A percentile compares a stretch with the other conserved stretches of the same genome.
phyloP scores from a whole-genome alignment of 225 moss, liverwort and hornwort genomes.

The Straminergon stramineum region DNA sequence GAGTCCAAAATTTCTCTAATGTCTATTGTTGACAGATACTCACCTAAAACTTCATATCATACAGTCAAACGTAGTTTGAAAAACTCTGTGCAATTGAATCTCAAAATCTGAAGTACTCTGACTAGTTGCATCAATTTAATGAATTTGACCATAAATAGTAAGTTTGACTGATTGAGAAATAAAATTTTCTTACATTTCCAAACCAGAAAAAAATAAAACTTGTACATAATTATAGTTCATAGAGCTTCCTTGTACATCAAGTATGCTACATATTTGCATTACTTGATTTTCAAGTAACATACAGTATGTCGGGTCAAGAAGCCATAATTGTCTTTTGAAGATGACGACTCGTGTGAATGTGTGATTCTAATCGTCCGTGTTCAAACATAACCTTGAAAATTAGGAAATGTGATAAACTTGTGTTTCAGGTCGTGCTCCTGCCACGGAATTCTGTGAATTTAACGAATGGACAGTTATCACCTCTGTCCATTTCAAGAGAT shows the following conservation, averaged over 20 bases:
- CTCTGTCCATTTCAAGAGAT: no score
- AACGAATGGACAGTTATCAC: no score
- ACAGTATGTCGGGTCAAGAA: neutral
- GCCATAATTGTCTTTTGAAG: neutral
- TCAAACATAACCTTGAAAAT: neutral
- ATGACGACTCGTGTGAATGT: neutral
- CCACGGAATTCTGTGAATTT: no score
- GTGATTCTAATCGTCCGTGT: neutral
- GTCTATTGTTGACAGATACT: neutral
- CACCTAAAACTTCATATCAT: neutral
- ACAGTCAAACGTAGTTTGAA: neutral
- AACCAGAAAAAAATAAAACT: neutral
- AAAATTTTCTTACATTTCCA: neutral
- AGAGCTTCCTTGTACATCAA: neutral
- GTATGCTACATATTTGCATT: neutral
- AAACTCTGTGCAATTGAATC: neutral
- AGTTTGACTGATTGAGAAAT: neutral
- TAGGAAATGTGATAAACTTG: neutral
- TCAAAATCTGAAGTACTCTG: neutral
- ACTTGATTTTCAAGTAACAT: neutral
- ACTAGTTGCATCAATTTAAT: neutral
- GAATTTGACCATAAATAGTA: neutral
- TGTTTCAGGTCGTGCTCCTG: no score
- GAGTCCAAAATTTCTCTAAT: no score
- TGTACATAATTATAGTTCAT: neutral